phyloP scores from a whole-genome alignment of 768 basidiomycete genomes.

The Termitomyces heimii region DNA sequence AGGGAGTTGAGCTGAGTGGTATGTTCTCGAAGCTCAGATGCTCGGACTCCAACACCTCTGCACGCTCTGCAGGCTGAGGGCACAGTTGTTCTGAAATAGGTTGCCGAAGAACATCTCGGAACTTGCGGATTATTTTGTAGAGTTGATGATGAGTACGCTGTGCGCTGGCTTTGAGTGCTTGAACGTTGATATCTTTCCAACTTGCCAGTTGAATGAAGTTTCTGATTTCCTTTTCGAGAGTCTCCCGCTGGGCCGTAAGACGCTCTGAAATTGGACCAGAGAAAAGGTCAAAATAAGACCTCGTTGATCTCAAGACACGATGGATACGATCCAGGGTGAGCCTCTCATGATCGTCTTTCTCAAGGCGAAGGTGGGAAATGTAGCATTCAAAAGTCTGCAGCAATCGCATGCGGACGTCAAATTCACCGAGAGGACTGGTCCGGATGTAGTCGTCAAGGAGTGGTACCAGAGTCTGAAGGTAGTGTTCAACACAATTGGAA shows the following conservation, averaged over 20 bases:
- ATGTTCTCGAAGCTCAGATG: conserved; percentile 2
- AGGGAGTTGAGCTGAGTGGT: background rate
- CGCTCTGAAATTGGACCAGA: conserved; percentile 34
- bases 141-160: conserved; percentile 86
- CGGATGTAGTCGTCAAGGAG: conserved; percentile 79
- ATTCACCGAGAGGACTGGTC: conserved; percentile 81
- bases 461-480: conserved; percentile 63
- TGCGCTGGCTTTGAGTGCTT: conserved; percentile 88
- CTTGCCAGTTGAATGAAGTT: conserved; percentile 92
- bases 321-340: conserved; percentile 42
- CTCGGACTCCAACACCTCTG: conserved; percentile 30
- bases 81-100: conserved; percentile 44
- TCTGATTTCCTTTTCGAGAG: conserved; percentile 74
- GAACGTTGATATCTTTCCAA: conserved; percentile 97
- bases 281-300: conserved; percentile 62
- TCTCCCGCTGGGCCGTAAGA: conserved; percentile 49
- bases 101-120: conserved; percentile 82
- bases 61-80: conserved; percentile 26
- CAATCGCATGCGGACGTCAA: conserved; percentile 56
- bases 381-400: conserved; percentile 63
- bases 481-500: conserved; percentile 31
- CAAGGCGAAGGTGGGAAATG: conserved; percentile 27
- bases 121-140: conserved; percentile 87
- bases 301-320: conserved; percentile 55
- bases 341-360: conserved; percentile 22